Conservation (phyloP, 1,284 basidiomycete genomes). For the Trichosporon sp. region DNA sequence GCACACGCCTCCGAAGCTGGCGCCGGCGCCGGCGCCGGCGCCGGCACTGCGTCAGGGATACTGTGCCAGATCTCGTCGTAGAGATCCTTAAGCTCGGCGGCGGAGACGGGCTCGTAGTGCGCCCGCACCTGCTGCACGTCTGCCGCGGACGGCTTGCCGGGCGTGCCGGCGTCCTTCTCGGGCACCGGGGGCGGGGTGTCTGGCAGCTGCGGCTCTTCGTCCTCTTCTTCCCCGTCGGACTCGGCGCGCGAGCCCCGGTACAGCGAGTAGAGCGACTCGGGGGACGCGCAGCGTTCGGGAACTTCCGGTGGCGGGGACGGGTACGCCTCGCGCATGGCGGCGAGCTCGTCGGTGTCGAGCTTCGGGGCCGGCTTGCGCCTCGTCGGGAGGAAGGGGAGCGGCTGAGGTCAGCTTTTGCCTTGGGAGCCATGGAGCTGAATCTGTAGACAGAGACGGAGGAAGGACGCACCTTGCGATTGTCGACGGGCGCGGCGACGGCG, state of each 20-base stretch:
- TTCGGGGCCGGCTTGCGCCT: background rate
- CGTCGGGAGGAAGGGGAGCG: background rate
- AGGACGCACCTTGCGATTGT: background rate
- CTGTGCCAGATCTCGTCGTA: slow-evolving; percentile 5
- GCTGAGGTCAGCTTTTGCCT: background rate
- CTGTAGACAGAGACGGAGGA: background rate
- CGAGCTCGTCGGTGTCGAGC: background rate
- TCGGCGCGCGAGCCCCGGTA: background rate
- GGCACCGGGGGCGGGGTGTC: background rate
- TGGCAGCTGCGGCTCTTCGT: background rate
- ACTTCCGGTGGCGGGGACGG: background rate
- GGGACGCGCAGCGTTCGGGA: background rate
- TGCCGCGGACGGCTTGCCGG: no score
- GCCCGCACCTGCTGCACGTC: no score
- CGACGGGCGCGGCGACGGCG: background rate
- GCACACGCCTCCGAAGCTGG: background rate
- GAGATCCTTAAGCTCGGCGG: slow-evolving; percentile 1
- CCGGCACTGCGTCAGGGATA: background rate
- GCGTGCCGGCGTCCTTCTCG: background rate
- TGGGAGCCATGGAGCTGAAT: background rate
- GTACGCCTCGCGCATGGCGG: background rate
- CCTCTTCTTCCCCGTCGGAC: background rate
- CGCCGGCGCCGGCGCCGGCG: no score
- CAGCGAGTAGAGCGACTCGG: background rate
- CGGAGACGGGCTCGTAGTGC: background rate